phyloP scores from a whole-genome alignment of 306 rosid species.

The Dalbergia oliveri region DNA sequence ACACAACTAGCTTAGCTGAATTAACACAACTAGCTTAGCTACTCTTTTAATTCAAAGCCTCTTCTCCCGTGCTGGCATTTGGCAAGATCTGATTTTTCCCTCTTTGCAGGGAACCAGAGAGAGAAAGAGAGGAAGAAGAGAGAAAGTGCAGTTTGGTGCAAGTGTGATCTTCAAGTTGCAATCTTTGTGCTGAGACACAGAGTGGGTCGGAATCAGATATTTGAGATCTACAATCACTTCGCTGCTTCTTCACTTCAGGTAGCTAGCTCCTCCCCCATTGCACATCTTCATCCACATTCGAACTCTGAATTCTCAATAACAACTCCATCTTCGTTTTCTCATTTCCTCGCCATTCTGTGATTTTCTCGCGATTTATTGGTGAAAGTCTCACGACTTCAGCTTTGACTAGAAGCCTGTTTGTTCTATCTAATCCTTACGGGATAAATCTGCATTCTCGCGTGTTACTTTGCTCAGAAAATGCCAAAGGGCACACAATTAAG shows the following conservation, averaged over 20 bases:
- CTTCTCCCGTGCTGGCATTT: slow-evolving; percentile 44
- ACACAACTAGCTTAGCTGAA: not conserved
- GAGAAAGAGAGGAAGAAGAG: not conserved
- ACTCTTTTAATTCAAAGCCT: not conserved
- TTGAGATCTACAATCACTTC: slow-evolving; percentile 71
- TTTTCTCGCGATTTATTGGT: not conserved
- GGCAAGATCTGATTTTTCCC: slow-evolving; percentile 71
- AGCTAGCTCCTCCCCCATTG: slow-evolving; percentile 31
- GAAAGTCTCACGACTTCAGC: slow-evolving; percentile 9
- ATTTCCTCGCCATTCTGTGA: not conserved
- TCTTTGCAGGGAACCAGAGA: slow-evolving; percentile 27
- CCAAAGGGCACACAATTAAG: not conserved
- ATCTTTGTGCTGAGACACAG: slow-evolving; percentile 43
- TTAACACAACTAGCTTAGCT: not conserved
- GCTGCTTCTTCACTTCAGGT: slow-evolving; percentile 55
- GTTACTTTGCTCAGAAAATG: slow-evolving; percentile 39
- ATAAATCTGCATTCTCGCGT: slow-evolving; percentile 30
- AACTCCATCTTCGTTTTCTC: not conserved
- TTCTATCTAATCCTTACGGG: slow-evolving; percentile 13
- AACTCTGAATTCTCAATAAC: not conserved
- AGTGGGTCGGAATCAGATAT: slow-evolving; percentile 42
- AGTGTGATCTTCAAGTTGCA: slow-evolving; percentile 43
- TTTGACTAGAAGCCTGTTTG: slow-evolving; percentile 33
- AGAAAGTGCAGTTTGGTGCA: slow-evolving; percentile 22
- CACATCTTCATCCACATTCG: slow-evolving; percentile 26